Evolutionary conservation across 176 grass and related monocot genomes (phyloP).

Genomic region (Oryza punctata): DNA sequence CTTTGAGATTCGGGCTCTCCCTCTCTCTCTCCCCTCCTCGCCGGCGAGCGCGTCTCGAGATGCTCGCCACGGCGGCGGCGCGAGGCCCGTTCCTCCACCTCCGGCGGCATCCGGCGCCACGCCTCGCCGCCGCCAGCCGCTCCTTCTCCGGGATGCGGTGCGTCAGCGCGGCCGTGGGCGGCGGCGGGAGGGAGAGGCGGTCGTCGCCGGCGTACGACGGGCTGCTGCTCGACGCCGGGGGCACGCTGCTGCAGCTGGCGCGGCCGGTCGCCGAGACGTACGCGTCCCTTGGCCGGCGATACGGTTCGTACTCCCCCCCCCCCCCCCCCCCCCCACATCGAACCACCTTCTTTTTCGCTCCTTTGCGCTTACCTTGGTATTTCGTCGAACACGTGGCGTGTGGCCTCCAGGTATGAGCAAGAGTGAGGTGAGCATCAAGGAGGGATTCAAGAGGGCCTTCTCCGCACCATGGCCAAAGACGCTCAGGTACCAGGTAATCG

Average conservation of each 20-base stretch:
- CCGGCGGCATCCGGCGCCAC: neutral
- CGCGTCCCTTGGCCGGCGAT: constrained; percentile 65
- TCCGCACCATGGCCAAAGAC: constrained; percentile 83
- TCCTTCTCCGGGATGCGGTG: neutral
- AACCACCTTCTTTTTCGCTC: neutral
- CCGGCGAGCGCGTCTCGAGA: constrained; percentile 22
- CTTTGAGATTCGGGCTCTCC: constrained; percentile 23
- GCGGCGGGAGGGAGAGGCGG: neutral
- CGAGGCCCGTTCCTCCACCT: constrained; percentile 12
- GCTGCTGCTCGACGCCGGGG: constrained; percentile 77
- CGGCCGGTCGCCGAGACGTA: constrained; percentile 72
- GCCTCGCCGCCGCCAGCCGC: neutral
- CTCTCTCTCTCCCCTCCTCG: neutral
- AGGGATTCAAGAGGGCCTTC: constrained; percentile 86
- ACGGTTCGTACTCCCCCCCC: constrained; percentile 43
- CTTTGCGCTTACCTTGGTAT: neutral
- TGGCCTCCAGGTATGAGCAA: constrained; percentile 47
- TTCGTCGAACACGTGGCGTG: constrained; percentile 12
- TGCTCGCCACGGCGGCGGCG: constrained; percentile 31
- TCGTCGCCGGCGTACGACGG: constrained; percentile 51
- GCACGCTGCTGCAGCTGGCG: constrained; percentile 79
- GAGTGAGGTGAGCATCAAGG: constrained; percentile 54
- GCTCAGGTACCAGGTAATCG: constrained; percentile 74
- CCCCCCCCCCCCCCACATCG: neutral
- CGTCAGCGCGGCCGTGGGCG: constrained; percentile 9